Conservation (phyloP, 1,284 basidiomycete species). For the Inonotus hispidus region DNA sequence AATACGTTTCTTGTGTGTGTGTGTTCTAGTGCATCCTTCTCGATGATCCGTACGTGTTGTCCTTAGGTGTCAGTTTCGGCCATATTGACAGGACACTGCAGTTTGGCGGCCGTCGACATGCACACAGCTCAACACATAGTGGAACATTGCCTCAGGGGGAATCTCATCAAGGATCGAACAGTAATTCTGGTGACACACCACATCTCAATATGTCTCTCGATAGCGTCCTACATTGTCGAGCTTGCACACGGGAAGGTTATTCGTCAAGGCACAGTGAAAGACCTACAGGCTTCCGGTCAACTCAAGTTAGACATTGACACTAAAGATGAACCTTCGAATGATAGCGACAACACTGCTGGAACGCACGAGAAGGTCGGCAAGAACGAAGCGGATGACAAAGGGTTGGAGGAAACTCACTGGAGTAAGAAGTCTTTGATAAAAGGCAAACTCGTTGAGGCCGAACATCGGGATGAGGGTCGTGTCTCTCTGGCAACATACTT, state of each 20-base stretch:
- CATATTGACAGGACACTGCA: background rate
- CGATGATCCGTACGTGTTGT: conserved; percentile 67
- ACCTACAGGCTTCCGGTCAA: conserved; percentile 50
- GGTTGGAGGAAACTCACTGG: background rate
- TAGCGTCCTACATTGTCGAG: conserved; percentile 61
- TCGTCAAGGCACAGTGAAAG: conserved; percentile 57
- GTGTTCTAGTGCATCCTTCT: conserved; percentile 68
- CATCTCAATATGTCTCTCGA: conserved; percentile 67
- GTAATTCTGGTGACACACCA: conserved; percentile 75
- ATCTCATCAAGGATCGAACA: conserved; percentile 60
- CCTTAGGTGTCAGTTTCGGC: conserved; percentile 8
- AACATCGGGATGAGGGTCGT: conserved; percentile 59
- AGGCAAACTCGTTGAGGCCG: conserved; percentile 59
- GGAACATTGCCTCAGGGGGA: conserved; percentile 57
- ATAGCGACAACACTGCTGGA: conserved; percentile 21
- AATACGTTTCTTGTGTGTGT: too few relatives aligned
- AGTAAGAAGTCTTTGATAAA: conserved; percentile 20
- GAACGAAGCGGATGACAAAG: conserved; percentile 36
- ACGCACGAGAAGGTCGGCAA: conserved; percentile 25
- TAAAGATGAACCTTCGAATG: conserved; percentile 36
- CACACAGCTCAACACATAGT: conserved; percentile 68
- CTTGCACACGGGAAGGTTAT: conserved; percentile 73
- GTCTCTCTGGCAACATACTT: conserved; percentile 50
- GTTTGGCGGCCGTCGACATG: conserved; percentile 46
- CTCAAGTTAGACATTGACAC: conserved; percentile 56